These are phyloP conservation scores for Flueggea neowawraea DNA, from an alignment of 441 rosid genomes.

Conservation along the genomic window DNA sequence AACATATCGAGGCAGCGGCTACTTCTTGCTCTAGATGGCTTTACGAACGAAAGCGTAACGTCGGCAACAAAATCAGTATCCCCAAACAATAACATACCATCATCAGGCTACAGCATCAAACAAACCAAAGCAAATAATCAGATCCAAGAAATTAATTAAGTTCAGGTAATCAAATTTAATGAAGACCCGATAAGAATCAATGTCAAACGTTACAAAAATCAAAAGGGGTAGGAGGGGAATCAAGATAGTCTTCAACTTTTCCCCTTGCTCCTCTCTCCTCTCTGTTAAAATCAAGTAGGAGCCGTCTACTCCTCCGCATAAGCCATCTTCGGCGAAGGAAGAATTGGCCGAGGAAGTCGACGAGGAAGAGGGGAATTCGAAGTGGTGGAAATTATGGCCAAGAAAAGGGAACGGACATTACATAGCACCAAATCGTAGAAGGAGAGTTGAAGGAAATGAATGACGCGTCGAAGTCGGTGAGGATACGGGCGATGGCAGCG, in stretches of 20 bases:
- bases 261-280: too few relatives aligned
- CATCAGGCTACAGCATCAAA: slow-evolving; percentile 41
- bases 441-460: slow-evolving; percentile 14
- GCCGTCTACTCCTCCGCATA: too few relatives aligned
- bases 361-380: slow-evolving; percentile 42
- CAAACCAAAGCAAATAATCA: slow-evolving; percentile 1
- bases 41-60: too few relatives aligned
- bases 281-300: too few relatives aligned
- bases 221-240: slow-evolving; percentile 49
- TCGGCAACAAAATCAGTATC: slow-evolving; percentile 41
- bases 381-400: slow-evolving; percentile 88
- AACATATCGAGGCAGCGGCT: too few relatives aligned
- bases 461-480: slow-evolving; percentile 47
- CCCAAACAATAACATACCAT: slow-evolving; percentile 34
- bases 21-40: too few relatives aligned
- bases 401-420: slow-evolving; percentile 38
- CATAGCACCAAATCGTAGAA: background rate
- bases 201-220: slow-evolving; percentile 68
- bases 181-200: background rate
- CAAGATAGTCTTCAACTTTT: slow-evolving; percentile 76
- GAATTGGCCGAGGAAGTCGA: slow-evolving; percentile 29
- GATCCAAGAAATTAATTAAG: slow-evolving; percentile 10
- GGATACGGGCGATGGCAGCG: slow-evolving; percentile 40
- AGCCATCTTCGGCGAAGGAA: too few relatives aligned
- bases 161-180: too few relatives aligned